Evolutionary conservation across 2,329 filamentous ascomycete genomes (phyloP), one percentile per base, ranked within the genome.

Genomic region (Colletotrichum euphorbiae): DNA sequence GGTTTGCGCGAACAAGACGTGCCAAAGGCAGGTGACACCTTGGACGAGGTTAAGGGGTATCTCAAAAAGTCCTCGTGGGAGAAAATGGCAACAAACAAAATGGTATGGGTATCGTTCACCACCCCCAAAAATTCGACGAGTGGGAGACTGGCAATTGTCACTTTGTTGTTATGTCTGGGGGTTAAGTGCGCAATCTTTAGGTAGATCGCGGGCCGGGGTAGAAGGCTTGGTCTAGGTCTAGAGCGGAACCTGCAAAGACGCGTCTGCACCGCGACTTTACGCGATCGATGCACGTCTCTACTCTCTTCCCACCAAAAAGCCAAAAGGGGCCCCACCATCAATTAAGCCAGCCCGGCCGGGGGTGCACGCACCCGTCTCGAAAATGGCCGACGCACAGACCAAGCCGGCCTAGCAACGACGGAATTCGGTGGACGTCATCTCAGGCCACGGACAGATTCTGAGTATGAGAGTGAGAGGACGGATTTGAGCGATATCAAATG

Each of bases 381-480:
- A 11, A 19, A 11, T 11, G 17, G 17, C 4, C 12, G 12, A 31
- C 56, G 62, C 68, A 70, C 68, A 36, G 69, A 58, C 69, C 69
- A 70, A 3, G n/a, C 40, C 63, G 57, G 56, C 57, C 61, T 60
- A 66, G 66, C 62, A 69, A 69, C 63, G 57, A 33, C 38, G 46
- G 48, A 59, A 56, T 24, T 52, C 66, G 55, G 64, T 65, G 61
- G 69, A 71, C 69, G 69, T 71, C 69, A 71, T 71, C 62, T 68
- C 59, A 71, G 63, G 40, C 58, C 54, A 69, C 56, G 54, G 46
- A n/a, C 68, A 70, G 68, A 70, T 60, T 70, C 64, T n/a, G 38
- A 50, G 42, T 3, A 31, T n/a, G 36, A 52, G 58, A 33, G 15
- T 55, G 62, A 33, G 40, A 45, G 38, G 54, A 6, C 13, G 15